Conservation (phyloP, 176 grass and related monocot species). For the Oryza meyeriana region DNA sequence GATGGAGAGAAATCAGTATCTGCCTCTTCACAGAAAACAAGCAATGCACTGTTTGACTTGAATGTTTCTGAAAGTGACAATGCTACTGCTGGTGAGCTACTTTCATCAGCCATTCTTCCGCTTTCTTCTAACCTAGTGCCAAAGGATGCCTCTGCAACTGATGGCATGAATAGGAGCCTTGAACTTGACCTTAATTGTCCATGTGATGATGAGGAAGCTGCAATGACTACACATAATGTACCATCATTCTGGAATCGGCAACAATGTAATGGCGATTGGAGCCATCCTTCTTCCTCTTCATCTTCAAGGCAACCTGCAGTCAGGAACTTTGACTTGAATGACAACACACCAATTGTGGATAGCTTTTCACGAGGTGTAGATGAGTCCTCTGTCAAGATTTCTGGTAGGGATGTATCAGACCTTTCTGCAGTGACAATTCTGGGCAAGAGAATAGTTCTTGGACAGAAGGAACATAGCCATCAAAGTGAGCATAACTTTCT, state of each 20-base stretch:
- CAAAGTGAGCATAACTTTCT: slow-evolving; percentile 50
- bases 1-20: slow-evolving; percentile 35
- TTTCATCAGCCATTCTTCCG: slow-evolving; percentile 32
- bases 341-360: slow-evolving; percentile 37
- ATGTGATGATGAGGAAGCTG: slow-evolving; percentile 39
- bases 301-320: slow-evolving; percentile 50
- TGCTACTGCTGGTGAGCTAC: slow-evolving; percentile 36
- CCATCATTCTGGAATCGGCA: slow-evolving; percentile 33
- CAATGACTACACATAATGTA: slow-evolving; percentile 11
- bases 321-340: slow-evolving; percentile 76
- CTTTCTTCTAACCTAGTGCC: slow-evolving; percentile 25
- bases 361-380: slow-evolving; percentile 27
- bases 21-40: slow-evolving; percentile 47
- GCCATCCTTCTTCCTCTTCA: slow-evolving; percentile 46
- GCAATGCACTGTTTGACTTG: slow-evolving; percentile 45
- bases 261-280: slow-evolving; percentile 29
- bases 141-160: slow-evolving; percentile 40
- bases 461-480: slow-evolving; percentile 36
- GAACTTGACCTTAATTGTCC: slow-evolving; percentile 58
- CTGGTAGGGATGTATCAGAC: slow-evolving; percentile 12
- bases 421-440: slow-evolving; percentile 53
- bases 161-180: slow-evolving; percentile 18
- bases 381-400: slow-evolving; percentile 36
- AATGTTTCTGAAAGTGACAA: slow-evolving; percentile 50
- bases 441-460: slow-evolving; percentile 45